Evolutionary conservation across 2,329 filamentous ascomycete genomes (phyloP), one percentile per base, ranked within the genome.

Genomic region (Ophiostoma sp.): DNA sequence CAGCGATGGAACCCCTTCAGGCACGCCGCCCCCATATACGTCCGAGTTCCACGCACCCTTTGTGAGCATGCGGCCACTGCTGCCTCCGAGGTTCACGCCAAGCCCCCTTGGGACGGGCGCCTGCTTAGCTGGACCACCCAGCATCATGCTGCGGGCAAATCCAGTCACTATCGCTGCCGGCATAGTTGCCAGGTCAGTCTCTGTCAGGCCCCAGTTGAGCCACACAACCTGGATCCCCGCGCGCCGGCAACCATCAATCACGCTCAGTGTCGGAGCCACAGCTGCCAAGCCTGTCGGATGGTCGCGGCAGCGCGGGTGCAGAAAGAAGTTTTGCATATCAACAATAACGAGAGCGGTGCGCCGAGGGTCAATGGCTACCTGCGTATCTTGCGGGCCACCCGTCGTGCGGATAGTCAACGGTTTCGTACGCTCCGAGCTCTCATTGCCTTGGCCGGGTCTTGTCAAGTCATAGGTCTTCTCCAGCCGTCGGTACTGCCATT

Each of bases 321-420:
- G 76, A 72, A 85, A 85, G 76, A 80, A 84, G 73, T 85, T 86
- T 74, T 86, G 84, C 81, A 85, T 83, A 75, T 85, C 84, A 47
- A 73, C 68, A 5, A 72, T 52, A 1, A 73, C 69, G 16, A 72
- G 68, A 1, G 71, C 83, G 11, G 79, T 79, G 27, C 76, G 77
- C 11, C 72, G 67, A 4, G 83, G 79, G 27, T 74, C 84, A 83
- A 78, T 79, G 82, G 73, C 84, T 84, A 76, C 84, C 81, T 79
- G 83, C 81, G 75, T 84, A 82, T 64, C 82, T n/a, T 79, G 78
- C 27, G 76, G 76, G 16, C 73, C 69, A 5, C 81, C 78, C 18
- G 76, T 76, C 52, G 84, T 75, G 9, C 75, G 76, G 65, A 83
- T 72, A 11, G 73, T 74, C 11, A 76, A 73, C 41, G 75, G 75